Evolutionary conservation across 2,329 filamentous ascomycete genomes (phyloP).

Genomic region (Aspergillus caelatus): DNA sequence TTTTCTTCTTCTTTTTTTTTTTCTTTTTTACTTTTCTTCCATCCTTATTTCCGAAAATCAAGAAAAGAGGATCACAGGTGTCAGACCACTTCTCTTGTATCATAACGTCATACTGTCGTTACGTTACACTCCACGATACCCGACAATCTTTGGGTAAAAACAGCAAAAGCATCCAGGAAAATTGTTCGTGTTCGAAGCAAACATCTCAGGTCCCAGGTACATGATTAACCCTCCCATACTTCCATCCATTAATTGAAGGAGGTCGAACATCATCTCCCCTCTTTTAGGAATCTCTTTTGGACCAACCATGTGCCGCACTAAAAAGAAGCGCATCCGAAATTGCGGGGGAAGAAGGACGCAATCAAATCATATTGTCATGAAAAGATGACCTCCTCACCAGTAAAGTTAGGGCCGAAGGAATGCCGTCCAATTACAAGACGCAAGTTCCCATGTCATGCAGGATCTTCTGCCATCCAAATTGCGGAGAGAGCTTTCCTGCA

Average conservation of each 20-base stretch:
- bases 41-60: background rate
- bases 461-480: conserved; percentile 21
- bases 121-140: conserved; percentile 15
- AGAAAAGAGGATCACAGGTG: conserved; percentile 4
- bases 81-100: conserved; percentile 11
- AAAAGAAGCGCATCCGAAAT: conserved; percentile 4
- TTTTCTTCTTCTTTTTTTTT: conserved; percentile 4
- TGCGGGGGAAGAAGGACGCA: background rate
- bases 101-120: conserved; percentile 24
- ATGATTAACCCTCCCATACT: background rate
- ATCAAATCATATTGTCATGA: background rate
- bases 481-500: conserved; percentile 26
- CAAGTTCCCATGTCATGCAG: conserved; percentile 17
- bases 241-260: background rate
- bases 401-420: conserved; percentile 1
- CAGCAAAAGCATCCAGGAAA: no score
- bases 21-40: conserved; percentile 6
- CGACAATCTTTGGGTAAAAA: background rate
- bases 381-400: background rate
- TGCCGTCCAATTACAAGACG: conserved; percentile 8
- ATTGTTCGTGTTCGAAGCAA: background rate
- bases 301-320: conserved; percentile 1
- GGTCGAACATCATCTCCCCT: background rate
- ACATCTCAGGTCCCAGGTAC: conserved; percentile 2
- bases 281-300: background rate